These are phyloP conservation scores for Plasmodium knowlesi DNA, from an alignment of 169 alveolate genomes.

Conservation along the genomic window DNA sequence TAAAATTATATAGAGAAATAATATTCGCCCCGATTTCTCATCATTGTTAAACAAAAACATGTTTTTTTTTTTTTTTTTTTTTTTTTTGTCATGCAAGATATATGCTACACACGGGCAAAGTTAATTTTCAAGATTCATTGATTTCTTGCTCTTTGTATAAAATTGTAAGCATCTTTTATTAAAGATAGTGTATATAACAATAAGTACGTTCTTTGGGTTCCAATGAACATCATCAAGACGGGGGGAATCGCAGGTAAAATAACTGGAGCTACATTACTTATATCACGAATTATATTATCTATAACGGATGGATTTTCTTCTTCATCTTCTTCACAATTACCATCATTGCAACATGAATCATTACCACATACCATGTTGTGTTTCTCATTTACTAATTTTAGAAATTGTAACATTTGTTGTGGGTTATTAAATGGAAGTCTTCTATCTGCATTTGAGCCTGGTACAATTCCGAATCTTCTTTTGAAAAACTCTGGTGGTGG, in stretches of 20 bases:
- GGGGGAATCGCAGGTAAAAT: conserved; percentile 9
- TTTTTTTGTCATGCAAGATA: not conserved
- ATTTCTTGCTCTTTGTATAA: not conserved
- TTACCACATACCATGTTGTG: not conserved
- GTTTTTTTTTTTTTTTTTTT: not conserved
- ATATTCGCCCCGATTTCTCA: not conserved
- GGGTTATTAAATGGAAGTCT: conserved; percentile 12
- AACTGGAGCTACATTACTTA: not conserved
- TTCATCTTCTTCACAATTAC: not conserved
- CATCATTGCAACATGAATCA: not conserved
- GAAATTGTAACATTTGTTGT: conserved; percentile 5
- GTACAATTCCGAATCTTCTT: not conserved
- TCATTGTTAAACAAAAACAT: not conserved
- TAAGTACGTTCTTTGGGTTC: conserved; percentile 22
- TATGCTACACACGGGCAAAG: not conserved
- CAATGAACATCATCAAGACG: conserved; percentile 10
- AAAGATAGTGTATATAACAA: conserved; percentile 1
- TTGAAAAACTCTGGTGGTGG: not conserved
- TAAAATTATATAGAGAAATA: not conserved
- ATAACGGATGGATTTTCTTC: not conserved
- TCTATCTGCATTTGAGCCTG: not conserved
- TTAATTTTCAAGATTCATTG: not conserved
- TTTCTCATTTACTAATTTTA: conserved; percentile 1
- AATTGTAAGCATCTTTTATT: conserved; percentile 3
- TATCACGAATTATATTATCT: not conserved